Evolutionary conservation across 441 rosid species (phyloP).

Genomic region (Metrosideros polymorpha): DNA sequence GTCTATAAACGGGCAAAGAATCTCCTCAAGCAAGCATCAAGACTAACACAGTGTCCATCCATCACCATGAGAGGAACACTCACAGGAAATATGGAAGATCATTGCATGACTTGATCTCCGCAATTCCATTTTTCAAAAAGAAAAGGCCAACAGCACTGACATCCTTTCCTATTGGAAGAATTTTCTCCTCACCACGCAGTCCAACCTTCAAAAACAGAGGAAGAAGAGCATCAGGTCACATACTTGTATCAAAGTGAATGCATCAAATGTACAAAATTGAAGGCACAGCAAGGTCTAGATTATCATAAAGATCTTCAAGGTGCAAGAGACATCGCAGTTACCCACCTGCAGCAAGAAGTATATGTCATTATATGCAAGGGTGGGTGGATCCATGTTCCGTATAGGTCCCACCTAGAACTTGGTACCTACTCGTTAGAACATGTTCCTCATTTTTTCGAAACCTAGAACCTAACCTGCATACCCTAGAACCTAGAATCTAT

Average conservation of each 20-base stretch:
- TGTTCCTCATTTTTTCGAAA: too few species aligned
- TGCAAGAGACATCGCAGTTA: neutral
- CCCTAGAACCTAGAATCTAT: too few species aligned
- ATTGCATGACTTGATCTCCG: slow-evolving; percentile 68
- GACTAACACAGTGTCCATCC: neutral
- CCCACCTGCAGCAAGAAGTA: neutral
- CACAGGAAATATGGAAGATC: slow-evolving; percentile 94
- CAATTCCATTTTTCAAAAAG: slow-evolving; percentile 42
- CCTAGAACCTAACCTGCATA: too few species aligned
- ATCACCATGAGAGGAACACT: slow-evolving; percentile 13
- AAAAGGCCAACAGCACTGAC: slow-evolving; percentile 68
- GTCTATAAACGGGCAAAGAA: neutral
- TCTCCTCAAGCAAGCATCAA: neutral
- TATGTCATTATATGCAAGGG: too few species aligned
- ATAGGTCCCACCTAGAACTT: too few species aligned
- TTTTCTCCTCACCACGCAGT: slow-evolving; percentile 82
- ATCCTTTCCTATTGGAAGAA: slow-evolving; percentile 69
- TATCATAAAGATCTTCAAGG: neutral
- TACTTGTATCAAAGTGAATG: neutral
- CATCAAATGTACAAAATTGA: neutral
- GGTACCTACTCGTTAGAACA: too few species aligned
- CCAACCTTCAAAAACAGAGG: slow-evolving; percentile 46
- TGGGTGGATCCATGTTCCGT: too few species aligned
- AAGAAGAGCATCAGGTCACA: neutral
- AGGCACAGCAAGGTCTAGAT: neutral